These are phyloP conservation scores for Candida ascalaphidarum DNA, from an alignment of 805 yeast genomes.

Conservation along the genomic window DNA sequence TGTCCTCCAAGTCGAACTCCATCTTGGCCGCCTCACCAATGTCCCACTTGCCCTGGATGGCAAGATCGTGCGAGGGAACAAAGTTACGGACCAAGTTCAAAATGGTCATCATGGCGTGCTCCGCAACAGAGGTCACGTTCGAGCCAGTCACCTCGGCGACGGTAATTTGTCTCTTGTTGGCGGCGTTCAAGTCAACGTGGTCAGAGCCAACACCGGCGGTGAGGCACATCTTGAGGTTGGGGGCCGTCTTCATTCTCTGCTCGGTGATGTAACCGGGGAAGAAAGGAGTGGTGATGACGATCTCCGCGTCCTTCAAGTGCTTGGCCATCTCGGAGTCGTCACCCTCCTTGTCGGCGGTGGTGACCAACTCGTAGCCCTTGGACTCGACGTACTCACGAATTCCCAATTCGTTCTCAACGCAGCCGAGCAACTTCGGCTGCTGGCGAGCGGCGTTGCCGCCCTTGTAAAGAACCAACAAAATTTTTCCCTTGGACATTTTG, in stretches of 20 bases:
- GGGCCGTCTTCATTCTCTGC: conserved; percentile 61
- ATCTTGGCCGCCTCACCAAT: conserved; percentile 66
- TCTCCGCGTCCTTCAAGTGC: conserved; percentile 63
- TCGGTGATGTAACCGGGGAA: conserved; percentile 70
- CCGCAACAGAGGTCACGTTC: conserved; percentile 74
- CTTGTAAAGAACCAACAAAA: conserved; percentile 50
- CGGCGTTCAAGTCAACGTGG: conserved; percentile 66
- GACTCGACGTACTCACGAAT: conserved; percentile 53
- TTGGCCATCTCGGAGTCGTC: conserved; percentile 49
- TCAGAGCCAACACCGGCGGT: conserved; percentile 87
- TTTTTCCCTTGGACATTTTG: conserved; percentile 21
- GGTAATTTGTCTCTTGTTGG: conserved; percentile 53
- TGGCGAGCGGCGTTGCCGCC: conserved; percentile 53
- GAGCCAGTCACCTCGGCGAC: conserved; percentile 81
- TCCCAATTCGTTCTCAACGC: conserved; percentile 71
- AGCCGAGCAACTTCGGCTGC: conserved; percentile 56
- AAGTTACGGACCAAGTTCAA: conserved; percentile 66
- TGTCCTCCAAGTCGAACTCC: conserved; percentile 67
- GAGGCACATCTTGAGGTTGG: conserved; percentile 58
- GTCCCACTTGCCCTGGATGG: conserved; percentile 57
- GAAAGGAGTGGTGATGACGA: conserved; percentile 76
- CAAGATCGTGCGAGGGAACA: conserved; percentile 70
- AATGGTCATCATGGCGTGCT: conserved; percentile 71
- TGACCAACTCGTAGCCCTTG: conserved; percentile 57
- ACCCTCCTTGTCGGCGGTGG: conserved; percentile 67